Base-by-base conservation (phyloP, 1,284 basidiomycete genomes). In the Pseudozyma flocculosa region DNA sequence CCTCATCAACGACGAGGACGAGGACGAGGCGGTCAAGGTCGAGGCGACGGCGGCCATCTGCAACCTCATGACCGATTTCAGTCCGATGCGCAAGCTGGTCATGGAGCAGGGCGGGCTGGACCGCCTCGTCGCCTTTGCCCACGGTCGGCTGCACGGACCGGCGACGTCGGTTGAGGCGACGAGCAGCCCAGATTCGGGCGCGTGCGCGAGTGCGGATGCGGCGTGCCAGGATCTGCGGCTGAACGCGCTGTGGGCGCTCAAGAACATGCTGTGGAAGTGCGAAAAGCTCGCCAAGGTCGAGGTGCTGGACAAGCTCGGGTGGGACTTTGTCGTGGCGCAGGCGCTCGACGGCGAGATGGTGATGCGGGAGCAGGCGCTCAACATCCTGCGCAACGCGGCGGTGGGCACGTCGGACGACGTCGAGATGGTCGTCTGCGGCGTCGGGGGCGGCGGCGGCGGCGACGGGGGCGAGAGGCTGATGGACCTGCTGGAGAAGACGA, bases 191-290 rank as follows among this genome's bases (percentile, higher is more conserved):
- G 26, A 29, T n/a, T n/a, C n/a, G n/a, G n/a, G n/a, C n/a, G n/a
- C n/a, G n/a, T n/a, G n/a, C n/a, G n/a, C n/a, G n/a, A n/a, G n/a
- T n/a, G 22, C 9, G 38, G 36, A 15, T 15, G 23, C 15, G 43
- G 41, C 19, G 17, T 7, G 37, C 8, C 54, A 61, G 39, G 57
- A 65, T 30, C 38, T 68, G 37, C 55, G 62, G 9, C 43, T 70
- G 21, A 68, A 74, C 32, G 69, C 73, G 2, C 43, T 77, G 4
- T 77, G 75, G 70, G 73, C 68, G 11, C 46, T 77, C 37, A 77
- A 75, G 45, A 77, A 77, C 37, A 45, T 74, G 9, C 50, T 75
- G 14, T 72, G 62, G 23, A 49, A 61, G 32, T 51, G 58, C 19
- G 66, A 71, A 17, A 40, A 51, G 15, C 34, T 54, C 7, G 42